Evolutionary conservation across 1,284 basidiomycete species (phyloP), one percentile per base, ranked within the genome.

Genomic region (Microbotryum silenes-acaulis): DNA sequence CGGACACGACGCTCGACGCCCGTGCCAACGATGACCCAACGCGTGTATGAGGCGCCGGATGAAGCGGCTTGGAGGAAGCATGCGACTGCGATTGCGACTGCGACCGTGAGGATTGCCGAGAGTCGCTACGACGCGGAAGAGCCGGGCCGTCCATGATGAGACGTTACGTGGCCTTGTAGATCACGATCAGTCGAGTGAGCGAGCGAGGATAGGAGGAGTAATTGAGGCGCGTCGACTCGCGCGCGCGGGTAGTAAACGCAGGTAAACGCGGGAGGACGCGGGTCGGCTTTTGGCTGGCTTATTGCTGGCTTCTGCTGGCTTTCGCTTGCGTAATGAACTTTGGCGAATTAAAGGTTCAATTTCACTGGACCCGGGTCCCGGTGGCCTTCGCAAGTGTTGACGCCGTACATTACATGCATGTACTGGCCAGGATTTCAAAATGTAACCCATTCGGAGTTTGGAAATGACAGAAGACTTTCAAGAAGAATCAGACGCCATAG

Each of bases 1-100:
- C 18, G 21, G 50, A 20, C 23, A 29, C 16, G 23, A 12, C 50
- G 27, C 37, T 21, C 9, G 20, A 44, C 10, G 29, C 29, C 20
- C 51, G 27, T 29, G 33, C 51, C 21, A 16, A 37, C 14, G 29
- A 37, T 6, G 51, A 52, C 27, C 51, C 46, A 16, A n/a, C 29
- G 55, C 20, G 55, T 6, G 44, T 25, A 25, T 16, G 55, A 54
- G 21, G 51, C 25, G 5, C 51, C 51, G 52, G 51, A 58, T 27
- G 61, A 58, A 18, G 57, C 46, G 10, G 60, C 21, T 2, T 33
- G 45, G 20, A 10, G 60, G 46, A n/a, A 56, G 51, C 52, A 44
- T 50, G 57, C 61, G 57, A 63, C n/a, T 54, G 57, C 9, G 61
- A 57, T 4, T 57, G 52, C 7, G 57, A 56, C 18, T 27, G n/a